phyloP scores from a whole-genome alignment of 192 early-diverging fungal genomes.

The Mortierella antarctica region DNA sequence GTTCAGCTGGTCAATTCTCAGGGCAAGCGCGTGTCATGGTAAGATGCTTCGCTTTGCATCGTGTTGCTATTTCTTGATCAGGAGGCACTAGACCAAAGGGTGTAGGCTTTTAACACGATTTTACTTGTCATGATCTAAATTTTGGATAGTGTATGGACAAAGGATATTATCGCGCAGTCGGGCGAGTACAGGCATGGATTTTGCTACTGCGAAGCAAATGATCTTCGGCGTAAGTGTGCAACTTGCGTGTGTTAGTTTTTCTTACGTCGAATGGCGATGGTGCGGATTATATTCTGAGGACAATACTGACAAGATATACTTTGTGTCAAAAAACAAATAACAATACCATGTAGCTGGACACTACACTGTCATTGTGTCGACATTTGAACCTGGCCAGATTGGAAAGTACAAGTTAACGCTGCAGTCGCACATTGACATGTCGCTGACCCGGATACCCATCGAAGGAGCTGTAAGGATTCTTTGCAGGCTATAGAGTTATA shows the following conservation, averaged over 20 bases:
- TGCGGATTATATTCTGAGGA: no score
- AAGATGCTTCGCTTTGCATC: slow-evolving; percentile 7
- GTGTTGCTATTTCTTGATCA: background rate
- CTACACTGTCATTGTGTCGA: slow-evolving; percentile 84
- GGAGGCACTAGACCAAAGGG: no score
- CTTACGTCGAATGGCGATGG: background rate
- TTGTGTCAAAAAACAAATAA: background rate
- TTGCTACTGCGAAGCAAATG: slow-evolving; percentile 75
- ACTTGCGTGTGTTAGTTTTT: background rate
- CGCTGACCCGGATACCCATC: slow-evolving; percentile 67
- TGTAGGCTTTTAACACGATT: slow-evolving; percentile 7
- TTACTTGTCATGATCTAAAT: background rate
- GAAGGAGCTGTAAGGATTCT: slow-evolving; percentile 75
- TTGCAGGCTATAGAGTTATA: background rate
- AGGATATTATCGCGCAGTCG: slow-evolving; percentile 75
- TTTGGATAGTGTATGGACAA: slow-evolving; percentile 55
- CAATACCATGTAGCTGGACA: slow-evolving; percentile 64
- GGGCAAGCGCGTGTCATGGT: slow-evolving; percentile 78
- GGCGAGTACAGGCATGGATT: slow-evolving; percentile 83
- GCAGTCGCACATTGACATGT: slow-evolving; percentile 62
- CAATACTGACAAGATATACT: no score
- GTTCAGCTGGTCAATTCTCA: slow-evolving; percentile 72
- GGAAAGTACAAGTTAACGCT: slow-evolving; percentile 77
- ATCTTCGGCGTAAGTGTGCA: slow-evolving; percentile 60
- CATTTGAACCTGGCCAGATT: slow-evolving; percentile 76